Evolutionary conservation across 2,329 filamentous ascomycete genomes (phyloP), one percentile per base, ranked within the genome.

Genomic region (Pseudogymnoascus sp.): DNA sequence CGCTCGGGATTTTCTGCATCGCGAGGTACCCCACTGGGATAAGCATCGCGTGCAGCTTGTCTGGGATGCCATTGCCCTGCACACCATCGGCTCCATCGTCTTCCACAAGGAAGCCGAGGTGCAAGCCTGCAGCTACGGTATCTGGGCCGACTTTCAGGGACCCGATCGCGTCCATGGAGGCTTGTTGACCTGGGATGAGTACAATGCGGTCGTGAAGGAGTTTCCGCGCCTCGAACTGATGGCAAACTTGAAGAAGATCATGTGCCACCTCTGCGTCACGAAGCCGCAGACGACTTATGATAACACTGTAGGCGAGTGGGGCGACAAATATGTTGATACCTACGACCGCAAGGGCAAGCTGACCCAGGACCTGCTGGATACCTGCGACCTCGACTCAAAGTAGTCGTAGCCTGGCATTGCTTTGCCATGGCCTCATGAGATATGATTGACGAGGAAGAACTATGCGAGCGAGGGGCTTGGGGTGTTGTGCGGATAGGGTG

Each of bases 1-100:
- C 2, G 76, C 78, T 1, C 67, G 75, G 0, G 67, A 73, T 0
- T 79, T 79, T 61, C 59, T 79, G 54, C 62, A 67, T 11, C 37
- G 20, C 39, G 57, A 72, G 59, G 64, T 64, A 16, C 62, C 61
- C 11, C 60, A 64, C 3, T 79, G 76, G 75, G 72, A 76, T 54
- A 68, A 74, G 28, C 70, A 73, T 32, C 70, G 75, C 3, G 63
- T 76, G 3, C 78, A 81, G 67, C 70, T 79, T 5, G 72, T 78
- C 12, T 81, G 77, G 77, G 78, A 81, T 64, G 67, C 74, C 11
- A 80, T 81, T 62, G 78, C 78, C 0, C 69, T 81, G 61, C 77
- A 78, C 65, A 75, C 74, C 0, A 72, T 71, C 4, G 62, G 62
- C 0, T 70, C 63, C n/a, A 74, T 79, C 34, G 71, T 70, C 9